Percentiles rank a stretch among this genome's conserved stretches.
Conservation (phyloP, 257 asterid genomes). For the Petunia secreta region DNA sequence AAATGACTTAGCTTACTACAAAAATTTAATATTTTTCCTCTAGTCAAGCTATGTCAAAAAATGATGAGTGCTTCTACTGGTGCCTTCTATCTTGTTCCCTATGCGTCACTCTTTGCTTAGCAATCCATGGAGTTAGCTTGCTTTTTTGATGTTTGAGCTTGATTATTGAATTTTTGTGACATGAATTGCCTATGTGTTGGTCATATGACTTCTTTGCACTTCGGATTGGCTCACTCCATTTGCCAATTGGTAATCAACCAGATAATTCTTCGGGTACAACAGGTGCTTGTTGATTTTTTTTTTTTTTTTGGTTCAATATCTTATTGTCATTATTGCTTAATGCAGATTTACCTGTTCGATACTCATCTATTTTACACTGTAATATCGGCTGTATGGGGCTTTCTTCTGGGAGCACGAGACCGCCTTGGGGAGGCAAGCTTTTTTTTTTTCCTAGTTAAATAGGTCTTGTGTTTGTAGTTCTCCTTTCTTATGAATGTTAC, state of each 20-base stretch:
- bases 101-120: background rate
- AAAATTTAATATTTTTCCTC: background rate
- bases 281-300: constrained; percentile 17
- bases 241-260: constrained; percentile 8
- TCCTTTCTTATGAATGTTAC: constrained; percentile 1
- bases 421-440: constrained; percentile 90
- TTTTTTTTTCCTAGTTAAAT: constrained; percentile 14
- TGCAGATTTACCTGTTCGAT: constrained; percentile 94
- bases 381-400: constrained; percentile 86
- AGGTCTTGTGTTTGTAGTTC: background rate
- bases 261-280: constrained; percentile 2
- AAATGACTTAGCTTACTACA: background rate
- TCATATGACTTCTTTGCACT: constrained; percentile 3
- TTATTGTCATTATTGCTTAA: constrained; percentile 20
- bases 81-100: background rate
- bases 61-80: background rate
- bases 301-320: constrained; percentile 14
- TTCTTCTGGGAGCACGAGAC: constrained; percentile 94
- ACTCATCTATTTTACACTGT: constrained; percentile 88
- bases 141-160: constrained; percentile 5
- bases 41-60: background rate
- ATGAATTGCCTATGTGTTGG: background rate
- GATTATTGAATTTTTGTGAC: constrained; percentile 12
- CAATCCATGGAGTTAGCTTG: background rate
- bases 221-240: background rate